Evolutionary conservation across 495 filamentous ascomycete genomes (phyloP), one percentile per base, ranked within the genome.

Genomic region (Oleoguttula mirabilis): DNA sequence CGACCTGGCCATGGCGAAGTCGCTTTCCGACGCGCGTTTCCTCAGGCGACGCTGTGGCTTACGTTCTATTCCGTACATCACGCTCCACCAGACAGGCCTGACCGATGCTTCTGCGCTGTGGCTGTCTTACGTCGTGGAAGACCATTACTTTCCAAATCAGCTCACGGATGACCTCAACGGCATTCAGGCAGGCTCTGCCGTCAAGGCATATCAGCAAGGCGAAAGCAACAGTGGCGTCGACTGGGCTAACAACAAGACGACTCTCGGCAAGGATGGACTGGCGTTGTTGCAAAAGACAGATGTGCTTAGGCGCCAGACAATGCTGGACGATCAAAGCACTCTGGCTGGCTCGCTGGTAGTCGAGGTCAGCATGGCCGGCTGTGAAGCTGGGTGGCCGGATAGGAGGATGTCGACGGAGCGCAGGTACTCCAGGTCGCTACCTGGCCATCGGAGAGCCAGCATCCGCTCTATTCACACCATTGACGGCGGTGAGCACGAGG

Each of bases 61-160:
- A 10, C 61, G 66, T 16, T 66, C 67, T 0, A 54, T 72, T 23
- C 66, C 67, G 3, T 69, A 63, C 46, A 38, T 73, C 20, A 57
- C 66, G 21, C 24, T 72, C 1, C 54, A 51, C 15, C 44, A 68
- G 10, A 56, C 60, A n/a, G 45, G 42, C 1, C 57, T 70, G 47
- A 62, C 56, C 0, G 60, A 60, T 21, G 49, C 52, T 14, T 58
- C 60, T 16, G 65, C 68, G 0, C 41, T 70, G 22, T 65, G 67
- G 47, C 53, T 72, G 0, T 57, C 67, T 0, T 66, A 63, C 47
- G 57, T 71, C 33, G 41, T 73, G 16, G 55, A 44, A 25, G 41
- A 59, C 14, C 70, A 72, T 36, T 56, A 65, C 27, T 51, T 50
- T 6, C 64, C 67, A 0, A 51, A 61, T 10, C 60, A 65, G 19